Base-by-base conservation (phyloP, 2,329 filamentous ascomycete genomes). In the Parastagonospora avenae region DNA sequence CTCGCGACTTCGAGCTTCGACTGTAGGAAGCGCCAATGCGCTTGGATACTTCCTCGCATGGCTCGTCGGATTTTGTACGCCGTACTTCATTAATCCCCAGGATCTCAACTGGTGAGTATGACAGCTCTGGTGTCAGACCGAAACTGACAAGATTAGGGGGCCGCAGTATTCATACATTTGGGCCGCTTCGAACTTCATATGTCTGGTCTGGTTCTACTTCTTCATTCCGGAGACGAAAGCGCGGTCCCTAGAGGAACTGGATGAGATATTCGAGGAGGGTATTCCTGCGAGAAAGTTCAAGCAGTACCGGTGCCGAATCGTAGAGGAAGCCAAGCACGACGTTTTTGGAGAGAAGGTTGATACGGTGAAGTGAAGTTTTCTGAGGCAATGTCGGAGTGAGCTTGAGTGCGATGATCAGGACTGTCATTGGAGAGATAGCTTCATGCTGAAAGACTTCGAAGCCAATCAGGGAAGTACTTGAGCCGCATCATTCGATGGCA, bases 131-230 rank as follows among this genome's bases (percentile, higher is more conserved):
- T 11, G n/a, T 8, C 0, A 4, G n/a, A 15, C 10, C 8, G 30
- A 51, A 9, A 36, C 31, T 11, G 11, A 51, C 15, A 35, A 16
- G 6, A 8, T 1, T n/a, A 68, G 62, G 64, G 64, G 58, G 8
- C 54, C 54, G 1, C 59, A 59, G 24, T 69, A 60, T 28, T 59
- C 49, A 1, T 67, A 62, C 16, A 65, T 66, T 32, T 69, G 57
- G 64, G 65, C 63, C 8, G 62, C 32, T n/a, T 71, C 63, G 2
- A 68, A 63, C 32, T 62, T 80, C 10, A 64, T 79, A 2, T 76
- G 87, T 40, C 62, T 84, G 0, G 52, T 85, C 0, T 73, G 90
- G 33, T 87, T 80, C 24, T 76, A 85, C 15, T 79, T 84, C 65
- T 85, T 85, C 72, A 81, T 87, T 58, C 84, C 83, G 0, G 82